Base-by-base conservation (phyloP, 352 stramenopile genomes). In the Phytophthora colocasiae region DNA sequence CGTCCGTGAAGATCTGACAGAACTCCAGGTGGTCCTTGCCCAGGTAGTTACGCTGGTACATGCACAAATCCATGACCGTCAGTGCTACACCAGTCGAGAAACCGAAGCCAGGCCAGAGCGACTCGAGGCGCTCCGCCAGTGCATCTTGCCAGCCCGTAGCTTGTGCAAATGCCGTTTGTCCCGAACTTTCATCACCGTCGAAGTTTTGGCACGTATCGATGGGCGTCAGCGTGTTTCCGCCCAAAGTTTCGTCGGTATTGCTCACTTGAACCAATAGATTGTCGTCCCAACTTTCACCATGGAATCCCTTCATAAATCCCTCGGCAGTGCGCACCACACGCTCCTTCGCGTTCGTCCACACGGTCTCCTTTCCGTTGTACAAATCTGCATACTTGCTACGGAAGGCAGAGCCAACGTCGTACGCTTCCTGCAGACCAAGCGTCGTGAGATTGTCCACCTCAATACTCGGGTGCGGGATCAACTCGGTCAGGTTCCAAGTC, bases 401-500 rank as follows among this genome's bases (percentile, higher is more conserved):
- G 19, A 90, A 47, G 1, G 59, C 53, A 39, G 67, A 63, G 8
- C 79, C 81, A 14, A 85, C 60, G 11, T 82, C 69, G 41, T 73
- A 74, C 4, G 74, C 78, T 26, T 85, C 78, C 22, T 77, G 53
- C 24, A 85, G 64, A 0, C 80, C 81, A 4, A 81, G 70, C 22
- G 64, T 45, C 38, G 79, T 84, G 46, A 83, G 87, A 80, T 78
- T 96, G 76, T 69, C 93, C 49, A 75, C 53, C 41, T 77, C 55
- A 46, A 63, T 31, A 49, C 50, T 58, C 29, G 71, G 46, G 60
- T 77, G 51, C 7, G 74, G 57, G 63, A 82, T 74, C 26, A 85
- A 26, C 38, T 76, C 56, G 41, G 58, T 71, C 12, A 86, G 54
- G 48, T 76, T 85, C 78, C 78, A 85, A 12, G 58, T 69, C 45